Evolutionary conservation across 2,329 filamentous ascomycete species (phyloP).

Genomic region (Phaeosphaeria sp.): DNA sequence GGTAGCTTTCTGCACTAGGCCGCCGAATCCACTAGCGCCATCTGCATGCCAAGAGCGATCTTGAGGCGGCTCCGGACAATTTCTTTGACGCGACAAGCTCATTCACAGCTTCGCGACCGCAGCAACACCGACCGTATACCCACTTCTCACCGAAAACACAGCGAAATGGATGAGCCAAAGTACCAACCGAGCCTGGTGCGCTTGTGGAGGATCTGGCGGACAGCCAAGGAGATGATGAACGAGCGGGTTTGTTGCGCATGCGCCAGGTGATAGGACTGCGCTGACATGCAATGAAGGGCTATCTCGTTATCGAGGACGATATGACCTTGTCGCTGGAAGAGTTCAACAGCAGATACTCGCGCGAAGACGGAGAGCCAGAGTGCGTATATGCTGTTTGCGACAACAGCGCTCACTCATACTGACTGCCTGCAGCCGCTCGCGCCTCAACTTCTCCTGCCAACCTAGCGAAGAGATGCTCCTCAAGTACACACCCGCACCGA

Average conservation of each 20-base stretch:
- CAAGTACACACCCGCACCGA: constrained; percentile 79
- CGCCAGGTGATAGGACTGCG: constrained; percentile 19
- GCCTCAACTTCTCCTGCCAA: constrained; percentile 86
- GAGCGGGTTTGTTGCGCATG: constrained; percentile 73
- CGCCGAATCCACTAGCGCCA: constrained; percentile 14
- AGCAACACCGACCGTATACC: constrained; percentile 6
- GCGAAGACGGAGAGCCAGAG: constrained; percentile 77
- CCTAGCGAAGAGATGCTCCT: constrained; percentile 84
- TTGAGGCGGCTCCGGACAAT: constrained; percentile 29
- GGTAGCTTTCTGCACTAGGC: constrained; percentile 30
- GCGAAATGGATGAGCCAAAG: constrained; percentile 39
- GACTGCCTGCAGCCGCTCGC: constrained; percentile 68
- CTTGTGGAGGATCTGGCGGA: constrained; percentile 93
- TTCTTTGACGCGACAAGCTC: constrained; percentile 35
- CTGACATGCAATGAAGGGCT: constrained; percentile 69
- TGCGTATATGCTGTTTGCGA: constrained; percentile 55
- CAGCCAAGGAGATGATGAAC: constrained; percentile 91
- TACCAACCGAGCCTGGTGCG: constrained; percentile 54
- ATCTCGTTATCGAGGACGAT: constrained; percentile 89
- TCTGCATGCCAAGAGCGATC: constrained; percentile 29
- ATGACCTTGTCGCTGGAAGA: constrained; percentile 83
- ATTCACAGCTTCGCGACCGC: constrained; percentile 18
- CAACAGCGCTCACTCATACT: constrained; percentile 1
- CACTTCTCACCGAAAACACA: constrained; percentile 7
- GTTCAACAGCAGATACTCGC: constrained; percentile 76